Evolutionary conservation across 805 yeast species (phyloP), one percentile per base, ranked within the genome.

Genomic region (Monosporozyma siamensis): DNA sequence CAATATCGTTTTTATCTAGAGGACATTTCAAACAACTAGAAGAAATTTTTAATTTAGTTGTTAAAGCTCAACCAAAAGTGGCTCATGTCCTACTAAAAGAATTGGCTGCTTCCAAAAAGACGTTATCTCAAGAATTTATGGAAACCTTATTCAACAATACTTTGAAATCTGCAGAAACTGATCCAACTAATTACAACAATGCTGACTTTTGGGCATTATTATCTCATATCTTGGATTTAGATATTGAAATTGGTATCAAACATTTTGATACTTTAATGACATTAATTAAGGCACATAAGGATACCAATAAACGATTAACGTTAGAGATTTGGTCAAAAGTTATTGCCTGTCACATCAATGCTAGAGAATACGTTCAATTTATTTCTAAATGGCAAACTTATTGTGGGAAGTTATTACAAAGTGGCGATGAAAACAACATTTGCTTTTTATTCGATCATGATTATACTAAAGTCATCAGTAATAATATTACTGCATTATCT

Each of bases 291-390:
- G 29, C 34, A 9, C 35, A 52, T 15, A 41, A 34, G 7, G 36
- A 52, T 6, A 42, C 47, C 3, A 12, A 32, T 17, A 35, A 46
- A 2, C 23, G 38, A n/a, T 26, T 36, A 17, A 38, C 40, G 4
- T 11, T 48, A 3, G 31, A 43, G 3, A 46, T 64, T 32, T 59
- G 65, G 51, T 41, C 48, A 2, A 62, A 63, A 36, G 41, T 76
- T n/a, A 57, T 73, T 1, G 60, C 65, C 12, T 72, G 80, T 18
- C 74, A 69, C 54, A 63, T 68, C 9, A 72, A 67, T 49, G 78
- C 79, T 4, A 74, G 89, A 66, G 86, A 80, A 42, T 62, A 76
- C 22, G 59, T 59, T 3, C 54, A 61, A 4, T 81, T 81, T 48
- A 64, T 75, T 39, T 56, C 63, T 6, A 48, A 68, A 10, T 78